Evolutionary conservation across 2,329 filamentous ascomycete genomes (phyloP).

Genomic region (Rhinocladiella similis): DNA sequence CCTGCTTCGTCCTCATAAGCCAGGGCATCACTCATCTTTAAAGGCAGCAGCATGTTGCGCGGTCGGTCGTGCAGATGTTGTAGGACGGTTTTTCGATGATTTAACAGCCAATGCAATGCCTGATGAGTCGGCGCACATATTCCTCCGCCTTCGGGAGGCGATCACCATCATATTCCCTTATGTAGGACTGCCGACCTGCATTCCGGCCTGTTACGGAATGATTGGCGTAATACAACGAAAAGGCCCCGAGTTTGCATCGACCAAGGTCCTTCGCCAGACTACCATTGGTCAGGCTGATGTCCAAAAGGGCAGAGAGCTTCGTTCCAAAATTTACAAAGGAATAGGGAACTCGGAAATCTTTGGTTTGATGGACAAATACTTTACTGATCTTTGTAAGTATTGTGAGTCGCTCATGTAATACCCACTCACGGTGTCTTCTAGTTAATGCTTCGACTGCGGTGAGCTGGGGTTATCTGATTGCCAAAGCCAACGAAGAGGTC

Average conservation of each 20-base stretch:
- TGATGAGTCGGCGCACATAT: conserved; percentile 6
- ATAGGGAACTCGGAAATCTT: conserved; percentile 13
- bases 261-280: background rate
- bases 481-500: conserved; percentile 13
- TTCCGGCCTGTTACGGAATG: conserved; percentile 15
- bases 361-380: conserved; percentile 3
- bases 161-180: conserved; percentile 13
- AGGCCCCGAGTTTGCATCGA: conserved; percentile 2
- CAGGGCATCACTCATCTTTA: background rate
- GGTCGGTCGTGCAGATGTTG: conserved; percentile 14
- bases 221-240: conserved; percentile 13
- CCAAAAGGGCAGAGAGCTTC: conserved; percentile 3
- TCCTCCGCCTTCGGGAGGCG: conserved; percentile 8
- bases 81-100: conserved; percentile 15
- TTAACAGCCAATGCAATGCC: background rate
- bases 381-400: conserved; percentile 7
- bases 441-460: conserved; percentile 2
- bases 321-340: conserved; percentile 1
- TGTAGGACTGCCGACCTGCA: conserved; percentile 12
- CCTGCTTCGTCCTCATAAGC: background rate
- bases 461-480: conserved; percentile 13
- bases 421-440: background rate
- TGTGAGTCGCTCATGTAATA: background rate
- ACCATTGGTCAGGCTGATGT: conserved; percentile 6
- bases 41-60: conserved; percentile 15